Conservation (phyloP, 164 flowering plant genomes). For the Nymphaea thermarum region DNA sequence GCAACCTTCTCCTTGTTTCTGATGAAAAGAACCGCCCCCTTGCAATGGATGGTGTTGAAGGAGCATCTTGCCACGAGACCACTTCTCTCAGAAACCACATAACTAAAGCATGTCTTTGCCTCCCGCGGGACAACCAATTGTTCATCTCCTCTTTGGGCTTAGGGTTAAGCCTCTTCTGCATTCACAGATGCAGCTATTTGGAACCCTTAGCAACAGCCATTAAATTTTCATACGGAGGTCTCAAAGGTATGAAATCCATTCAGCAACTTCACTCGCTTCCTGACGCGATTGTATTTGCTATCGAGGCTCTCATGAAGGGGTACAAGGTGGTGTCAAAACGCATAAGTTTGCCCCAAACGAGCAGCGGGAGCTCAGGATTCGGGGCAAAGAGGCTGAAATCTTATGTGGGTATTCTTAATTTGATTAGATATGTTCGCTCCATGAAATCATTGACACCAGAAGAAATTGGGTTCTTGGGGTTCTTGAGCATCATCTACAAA, state of each 20-base stretch:
- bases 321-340: constrained; percentile 4
- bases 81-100: neutral
- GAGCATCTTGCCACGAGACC: neutral
- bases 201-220: constrained; percentile 8
- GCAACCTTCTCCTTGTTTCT: no score
- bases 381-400: constrained; percentile 4
- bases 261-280: constrained; percentile 5
- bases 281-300: constrained; percentile 1
- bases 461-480: constrained; percentile 4
- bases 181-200: constrained; percentile 2
- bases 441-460: neutral
- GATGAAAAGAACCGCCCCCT: no score
- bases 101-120: neutral
- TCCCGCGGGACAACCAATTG: neutral
- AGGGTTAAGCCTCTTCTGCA: constrained; percentile 6
- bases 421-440: constrained; percentile 8
- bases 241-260: constrained; percentile 6
- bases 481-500: constrained; percentile 9
- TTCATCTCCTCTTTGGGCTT: constrained; percentile 2
- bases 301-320: constrained; percentile 5
- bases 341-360: neutral
- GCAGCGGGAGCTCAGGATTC: neutral
- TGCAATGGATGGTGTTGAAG: no score
- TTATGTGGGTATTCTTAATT: constrained; percentile 3
- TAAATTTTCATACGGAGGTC: constrained; percentile 6